Percentiles rank a stretch among this genome's conserved stretches.
These are phyloP conservation scores for Paracorniculantispora psalliotae DNA, from an alignment of 2,329 filamentous ascomycete genomes.

Conservation along the genomic window DNA sequence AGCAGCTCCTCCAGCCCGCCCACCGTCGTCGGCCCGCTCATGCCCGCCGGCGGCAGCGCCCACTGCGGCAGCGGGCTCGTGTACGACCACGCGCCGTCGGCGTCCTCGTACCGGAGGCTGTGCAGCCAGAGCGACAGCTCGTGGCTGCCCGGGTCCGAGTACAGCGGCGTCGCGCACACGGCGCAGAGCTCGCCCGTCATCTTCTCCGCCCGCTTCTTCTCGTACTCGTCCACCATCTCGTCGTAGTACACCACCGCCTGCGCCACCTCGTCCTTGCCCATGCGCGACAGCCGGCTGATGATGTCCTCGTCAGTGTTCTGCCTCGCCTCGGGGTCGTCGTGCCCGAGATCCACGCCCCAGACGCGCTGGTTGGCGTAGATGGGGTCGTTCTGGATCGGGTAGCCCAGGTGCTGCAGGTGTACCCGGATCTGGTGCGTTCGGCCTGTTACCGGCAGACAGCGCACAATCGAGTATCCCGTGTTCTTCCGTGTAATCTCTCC, in stretches of 20 bases:
- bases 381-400: conserved; percentile 94
- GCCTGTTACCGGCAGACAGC: conserved; percentile 88
- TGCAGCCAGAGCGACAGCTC: conserved; percentile 93
- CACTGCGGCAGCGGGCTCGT: conserved; percentile 78
- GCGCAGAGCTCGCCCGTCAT: conserved; percentile 82
- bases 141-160: conserved; percentile 85
- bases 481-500: conserved; percentile 43
- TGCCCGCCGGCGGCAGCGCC: conserved; percentile 74
- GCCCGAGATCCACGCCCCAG: conserved; percentile 77
- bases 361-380: conserved; percentile 95
- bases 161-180: conserved; percentile 80
- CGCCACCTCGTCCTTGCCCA: conserved; percentile 92
- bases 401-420: conserved; percentile 87
- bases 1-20: conserved; percentile 56
- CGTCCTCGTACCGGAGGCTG: conserved; percentile 82
- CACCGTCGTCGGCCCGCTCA: conserved; percentile 65
- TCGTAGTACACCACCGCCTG: conserved; percentile 91
- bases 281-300: conserved; percentile 74
- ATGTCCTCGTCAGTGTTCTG: conserved; percentile 82
- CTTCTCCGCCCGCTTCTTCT: conserved; percentile 86
- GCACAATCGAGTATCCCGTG: conserved; percentile 87
- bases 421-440: conserved; percentile 93
- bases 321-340: conserved; percentile 57
- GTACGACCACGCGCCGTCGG: conserved; percentile 80
- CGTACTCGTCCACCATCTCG: conserved; percentile 85